These are phyloP conservation scores for Aristolochia contorta DNA, from an alignment of 164 flowering plant species.

Conservation along the genomic window DNA sequence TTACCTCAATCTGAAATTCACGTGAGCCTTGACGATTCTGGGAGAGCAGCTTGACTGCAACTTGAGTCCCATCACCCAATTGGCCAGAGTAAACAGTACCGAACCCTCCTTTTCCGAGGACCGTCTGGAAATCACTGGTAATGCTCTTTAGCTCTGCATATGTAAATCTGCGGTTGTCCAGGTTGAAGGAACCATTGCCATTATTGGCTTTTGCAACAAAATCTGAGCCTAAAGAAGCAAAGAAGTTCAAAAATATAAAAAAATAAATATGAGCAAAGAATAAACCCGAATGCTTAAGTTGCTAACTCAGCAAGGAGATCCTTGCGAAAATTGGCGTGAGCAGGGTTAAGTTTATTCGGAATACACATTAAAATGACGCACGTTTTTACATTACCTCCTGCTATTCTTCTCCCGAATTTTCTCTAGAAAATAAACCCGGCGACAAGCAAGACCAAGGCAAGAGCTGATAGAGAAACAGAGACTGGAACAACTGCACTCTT, in stretches of 20 bases:
- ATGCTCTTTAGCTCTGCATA: constrained; percentile 26
- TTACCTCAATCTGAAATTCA: constrained; percentile 34
- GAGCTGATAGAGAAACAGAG: not conserved
- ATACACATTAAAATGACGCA: no score
- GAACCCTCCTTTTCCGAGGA: constrained; percentile 42
- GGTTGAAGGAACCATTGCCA: not conserved
- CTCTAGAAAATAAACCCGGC: not conserved
- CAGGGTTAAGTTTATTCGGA: no score
- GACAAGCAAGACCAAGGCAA: not conserved
- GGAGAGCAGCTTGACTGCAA: constrained; percentile 47
- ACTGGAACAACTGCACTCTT: not conserved
- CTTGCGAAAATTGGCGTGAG: no score
- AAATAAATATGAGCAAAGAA: no score
- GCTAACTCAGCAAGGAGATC: no score
- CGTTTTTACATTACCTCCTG: not conserved
- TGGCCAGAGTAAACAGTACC: constrained; percentile 41
- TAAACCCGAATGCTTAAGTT: no score
- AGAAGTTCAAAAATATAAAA: not conserved
- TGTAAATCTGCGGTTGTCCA: constrained; percentile 17
- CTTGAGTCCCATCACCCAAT: constrained; percentile 20
- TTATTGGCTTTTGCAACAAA: not conserved
- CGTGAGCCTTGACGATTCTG: constrained; percentile 13
- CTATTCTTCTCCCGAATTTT: not conserved
- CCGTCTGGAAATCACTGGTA: constrained; percentile 27
- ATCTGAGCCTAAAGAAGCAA: not conserved